phyloP scores from a whole-genome alignment of 208 protist genomes.

The Acanthamoeba culbertsoni region DNA sequence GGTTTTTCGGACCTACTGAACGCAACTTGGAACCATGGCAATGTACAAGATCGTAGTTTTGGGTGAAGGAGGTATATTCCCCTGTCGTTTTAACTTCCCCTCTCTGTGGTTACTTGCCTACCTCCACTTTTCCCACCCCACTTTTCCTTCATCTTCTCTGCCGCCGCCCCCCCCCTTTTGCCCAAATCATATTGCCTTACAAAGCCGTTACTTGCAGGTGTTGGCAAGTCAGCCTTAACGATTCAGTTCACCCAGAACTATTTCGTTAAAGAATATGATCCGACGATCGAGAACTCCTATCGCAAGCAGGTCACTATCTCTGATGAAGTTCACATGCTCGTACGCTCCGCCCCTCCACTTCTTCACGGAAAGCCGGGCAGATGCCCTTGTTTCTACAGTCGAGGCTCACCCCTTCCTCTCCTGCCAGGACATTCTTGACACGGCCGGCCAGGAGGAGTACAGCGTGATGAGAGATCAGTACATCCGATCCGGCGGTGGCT shows the following conservation, averaged over 20 bases:
- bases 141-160: neutral
- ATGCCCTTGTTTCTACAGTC: neutral
- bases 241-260: conserved; percentile 74
- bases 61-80: neutral
- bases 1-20: neutral
- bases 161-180: neutral
- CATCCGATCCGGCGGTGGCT: conserved; percentile 73
- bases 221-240: conserved; percentile 68
- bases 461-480: conserved; percentile 84
- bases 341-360: neutral
- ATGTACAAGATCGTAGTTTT: conserved; percentile 31
- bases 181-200: neutral
- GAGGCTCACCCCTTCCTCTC: neutral
- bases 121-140: neutral
- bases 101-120: neutral
- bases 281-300: conserved; percentile 72
- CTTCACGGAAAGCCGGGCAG: neutral
- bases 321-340: conserved; percentile 27
- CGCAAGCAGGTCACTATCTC: conserved; percentile 46
- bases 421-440: conserved; percentile 82
- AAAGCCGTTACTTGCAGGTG: conserved; percentile 57
- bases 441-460: conserved; percentile 84
- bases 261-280: conserved; percentile 78
- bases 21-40: neutral
- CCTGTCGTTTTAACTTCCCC: neutral